Evolutionary conservation across 768 basidiomycete genomes (phyloP), one percentile per base, ranked within the genome.

Genomic region (Amanita muscaria): DNA sequence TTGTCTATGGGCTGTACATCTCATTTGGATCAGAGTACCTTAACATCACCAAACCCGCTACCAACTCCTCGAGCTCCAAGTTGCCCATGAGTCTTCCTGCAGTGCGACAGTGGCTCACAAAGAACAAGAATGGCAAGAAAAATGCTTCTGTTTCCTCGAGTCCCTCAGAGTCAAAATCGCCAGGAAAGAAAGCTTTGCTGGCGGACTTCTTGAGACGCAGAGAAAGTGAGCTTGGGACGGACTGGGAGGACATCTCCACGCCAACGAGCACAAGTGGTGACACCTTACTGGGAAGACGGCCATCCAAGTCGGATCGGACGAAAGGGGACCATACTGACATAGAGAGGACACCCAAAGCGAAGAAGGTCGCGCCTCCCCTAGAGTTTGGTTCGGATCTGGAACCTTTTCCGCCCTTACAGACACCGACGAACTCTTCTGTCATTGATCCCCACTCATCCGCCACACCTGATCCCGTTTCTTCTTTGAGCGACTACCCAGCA

Each of bases 401-500:
- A 27, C 36, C 44, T 9, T 46, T 30, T 21, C 37, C 36, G 9
- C 14, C 25, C 21, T 19, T 46, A 7, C 36, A 35, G 7, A 39
- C 44, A 11, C 54, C 39, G 46, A 59, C 16, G 37, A 48, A 18
- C 50, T 49, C 47, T 48, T 51, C 47, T 49, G 56, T 38, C 23
- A 19, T 21, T 11, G 80, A 82, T 48, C 74, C 73, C 43, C 65
- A 73, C 23, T 74, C 74, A 14, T 75, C 83, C 9, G 67, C 78
- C 8, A 88, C 87, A 11, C 82, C 83, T 5, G 85, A 88, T 62
- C 85, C 84, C 24, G 79, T 83, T 42, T 87, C 86, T 12, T 83
- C 83, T 4, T 56, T 83, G 39, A 82, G 83, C 44, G 80, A 81
- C 52, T 84, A 80, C 54, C 80, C 80, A 31, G 71, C 72, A 44